phyloP scores from a whole-genome alignment of 345 rosid genomes.

The Citrus mangshanensis region DNA sequence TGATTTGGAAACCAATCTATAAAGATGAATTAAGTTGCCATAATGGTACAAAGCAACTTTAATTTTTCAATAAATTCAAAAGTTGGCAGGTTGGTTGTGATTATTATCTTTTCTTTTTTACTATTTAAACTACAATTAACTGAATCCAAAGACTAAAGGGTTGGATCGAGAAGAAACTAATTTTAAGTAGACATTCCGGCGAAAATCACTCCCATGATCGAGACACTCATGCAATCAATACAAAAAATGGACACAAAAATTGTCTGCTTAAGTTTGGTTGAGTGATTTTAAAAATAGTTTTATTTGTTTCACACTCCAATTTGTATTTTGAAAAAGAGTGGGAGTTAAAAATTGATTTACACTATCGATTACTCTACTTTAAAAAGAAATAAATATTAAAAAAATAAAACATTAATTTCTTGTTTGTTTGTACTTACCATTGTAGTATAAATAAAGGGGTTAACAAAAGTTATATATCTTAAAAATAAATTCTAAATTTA shows the following conservation, averaged over 20 bases:
- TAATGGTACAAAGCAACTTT: constrained; percentile 19
- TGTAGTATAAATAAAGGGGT: background rate
- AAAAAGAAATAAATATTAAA: too few species aligned
- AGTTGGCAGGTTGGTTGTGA: constrained; percentile 26
- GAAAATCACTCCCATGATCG: background rate
- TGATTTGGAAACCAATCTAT: background rate
- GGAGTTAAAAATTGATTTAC: too few species aligned
- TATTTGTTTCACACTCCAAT: background rate
- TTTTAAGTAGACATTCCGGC: too few species aligned
- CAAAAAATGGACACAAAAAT: background rate
- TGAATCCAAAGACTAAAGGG: constrained; percentile 2
- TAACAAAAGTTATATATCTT: too few species aligned
- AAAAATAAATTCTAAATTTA: too few species aligned
- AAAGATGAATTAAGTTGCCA: background rate
- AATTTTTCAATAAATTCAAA: constrained; percentile 13
- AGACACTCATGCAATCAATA: background rate
- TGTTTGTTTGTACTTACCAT: background rate
- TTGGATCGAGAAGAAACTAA: background rate
- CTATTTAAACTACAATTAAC: constrained; percentile 6
- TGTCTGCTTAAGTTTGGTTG: too few species aligned
- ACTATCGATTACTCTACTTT: too few species aligned
- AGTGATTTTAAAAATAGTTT: too few species aligned
- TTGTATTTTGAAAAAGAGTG: background rate
- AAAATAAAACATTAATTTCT: too few species aligned
- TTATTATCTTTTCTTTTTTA: constrained; percentile 9